Base-by-base conservation (phyloP, 176 grass and related monocot genomes). In the Oryza officinalis region DNA sequence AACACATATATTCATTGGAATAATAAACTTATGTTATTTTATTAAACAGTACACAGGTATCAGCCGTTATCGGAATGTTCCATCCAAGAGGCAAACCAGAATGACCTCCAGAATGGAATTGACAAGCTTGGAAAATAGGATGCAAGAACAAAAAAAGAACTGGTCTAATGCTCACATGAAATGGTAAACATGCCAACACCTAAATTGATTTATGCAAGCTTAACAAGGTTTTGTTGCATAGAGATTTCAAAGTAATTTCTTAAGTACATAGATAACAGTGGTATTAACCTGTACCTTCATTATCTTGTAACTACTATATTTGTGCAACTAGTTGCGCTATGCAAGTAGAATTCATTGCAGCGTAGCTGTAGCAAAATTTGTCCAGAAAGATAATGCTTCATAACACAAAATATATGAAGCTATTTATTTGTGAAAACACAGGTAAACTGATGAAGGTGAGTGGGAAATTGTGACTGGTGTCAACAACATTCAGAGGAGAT, bases 401-500 rank as follows among this genome's bases (percentile, higher is more conserved):
- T 63, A 82, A 22, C 38, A 87, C 15, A 40, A 4, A 66, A 79
- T 14, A 67, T 44, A 37, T 80, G 35, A 14, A 77, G 15, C 20
- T 63, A 61, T 49, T 52, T 35, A 33, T 65, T 27, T 25, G 37
- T 17, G 4, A 73, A 6, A 73, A 60, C 20, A 43, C 32, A 57
- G 10, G 68, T 73, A 47, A 65, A 70, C 40, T 57, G 59, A 77
- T 38, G 71, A 72, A 65, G 22, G 23, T 30, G 31, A 12, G 8
- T 10, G 13, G 17, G 57, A 13, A 47, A 84, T 22, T 5, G 47
- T 50, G 47, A 50, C 47, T 4, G 8, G 1, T 63, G 45, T 76
- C 74, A 37, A 76, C 72, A 10, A 65, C 27, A 71, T 63, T 60
- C 45, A 43, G 59, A 12, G 14, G 4, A 3, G 26, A 47, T 49